Conservation (phyloP, 2,329 filamentous ascomycete genomes). For the Helotiales sp. region DNA sequence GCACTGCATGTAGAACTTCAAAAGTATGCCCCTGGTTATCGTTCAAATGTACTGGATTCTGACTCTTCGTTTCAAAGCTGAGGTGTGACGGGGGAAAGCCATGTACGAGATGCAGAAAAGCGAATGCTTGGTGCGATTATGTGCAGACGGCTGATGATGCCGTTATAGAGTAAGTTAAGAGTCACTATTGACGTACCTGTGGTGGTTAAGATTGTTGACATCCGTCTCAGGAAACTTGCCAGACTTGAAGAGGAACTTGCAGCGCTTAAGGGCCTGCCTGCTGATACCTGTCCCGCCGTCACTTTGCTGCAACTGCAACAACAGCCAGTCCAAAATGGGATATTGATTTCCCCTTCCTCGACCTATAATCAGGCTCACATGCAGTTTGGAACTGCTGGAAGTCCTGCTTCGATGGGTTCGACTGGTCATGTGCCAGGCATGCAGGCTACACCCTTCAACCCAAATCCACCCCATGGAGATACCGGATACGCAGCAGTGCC, state of each 20-base stretch:
- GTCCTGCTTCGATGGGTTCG: not conserved
- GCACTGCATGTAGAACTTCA: conserved; percentile 25
- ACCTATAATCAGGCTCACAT: not conserved
- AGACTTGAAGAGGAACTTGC: conserved; percentile 18
- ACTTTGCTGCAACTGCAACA: conserved; percentile 5
- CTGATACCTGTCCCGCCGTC: not conserved
- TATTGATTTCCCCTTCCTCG: not conserved
- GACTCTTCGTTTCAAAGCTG: conserved; percentile 12
- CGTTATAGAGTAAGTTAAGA: conserved; percentile 21
- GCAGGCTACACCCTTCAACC: not conserved
- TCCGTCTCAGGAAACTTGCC: conserved; percentile 20
- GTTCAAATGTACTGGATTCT: not conserved
- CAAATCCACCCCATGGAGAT: not conserved
- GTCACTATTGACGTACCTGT: not conserved
- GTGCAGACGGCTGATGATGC: conserved; percentile 23
- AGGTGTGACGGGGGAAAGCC: conserved; percentile 33
- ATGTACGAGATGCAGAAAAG: conserved; percentile 26
- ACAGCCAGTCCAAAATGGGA: not conserved
- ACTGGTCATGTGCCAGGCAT: not conserved
- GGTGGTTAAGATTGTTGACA: not conserved
- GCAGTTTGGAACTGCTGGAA: not conserved
- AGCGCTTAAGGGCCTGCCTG: not conserved
- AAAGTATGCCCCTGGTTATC: conserved; percentile 10
- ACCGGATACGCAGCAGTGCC: not conserved
- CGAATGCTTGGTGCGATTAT: conserved; percentile 28